Evolutionary conservation across 2,329 filamentous ascomycete genomes (phyloP), one percentile per base, ranked within the genome.

Genomic region (Fusarium keratoplasticum): DNA sequence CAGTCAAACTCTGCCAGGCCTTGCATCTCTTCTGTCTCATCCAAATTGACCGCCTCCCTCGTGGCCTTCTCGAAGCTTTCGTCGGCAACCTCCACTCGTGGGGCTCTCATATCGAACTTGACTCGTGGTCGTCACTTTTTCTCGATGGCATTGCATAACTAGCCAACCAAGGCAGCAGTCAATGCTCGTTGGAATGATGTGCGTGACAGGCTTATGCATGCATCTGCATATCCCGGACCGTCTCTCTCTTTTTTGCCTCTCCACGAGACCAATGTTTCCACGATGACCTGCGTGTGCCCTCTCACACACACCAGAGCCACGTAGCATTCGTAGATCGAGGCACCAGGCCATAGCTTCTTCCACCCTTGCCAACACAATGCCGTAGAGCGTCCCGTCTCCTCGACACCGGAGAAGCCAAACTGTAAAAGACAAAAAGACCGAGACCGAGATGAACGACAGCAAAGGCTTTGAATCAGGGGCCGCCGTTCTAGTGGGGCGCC

Each of bases 61-160:
- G 65, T 44, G 44, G 50, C 27, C 57, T 75, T 77, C 72, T 77
- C 59, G 70, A 77, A 74, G 64, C 59, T 61, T 74, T 70, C 40
- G 57, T 59, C 58, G 63, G 42, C n/a, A 18, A 67, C 57, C 64
- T 66, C 67, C 55, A 60, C 31, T 47, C 67, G 52, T 73, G 64
- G 75, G 58, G 61, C 64, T 44, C 20, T 64, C 54, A 68, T 55
- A 35, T 16, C 33, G 11, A 36, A 16, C 66, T 66, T 73, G 70
- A 70, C 63, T 75, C 63, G 59, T 71, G 36, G 47, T 29, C 25
- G 58, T 54, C 22, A 20, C 29, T 66, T 42, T 60, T 9, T 61
- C 27, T 13, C 16, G 13, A 47, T 55, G 36, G 33, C 27, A 16
- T 50, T 25, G 59, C 33, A 57, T 38, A 54, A 40, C 61, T 18